A percentile compares a stretch with the other conserved stretches of the same genome.
These are phyloP conservation scores for Hibiscus syriacus DNA, from an alignment of 345 rosid genomes.

Conservation along the genomic window DNA sequence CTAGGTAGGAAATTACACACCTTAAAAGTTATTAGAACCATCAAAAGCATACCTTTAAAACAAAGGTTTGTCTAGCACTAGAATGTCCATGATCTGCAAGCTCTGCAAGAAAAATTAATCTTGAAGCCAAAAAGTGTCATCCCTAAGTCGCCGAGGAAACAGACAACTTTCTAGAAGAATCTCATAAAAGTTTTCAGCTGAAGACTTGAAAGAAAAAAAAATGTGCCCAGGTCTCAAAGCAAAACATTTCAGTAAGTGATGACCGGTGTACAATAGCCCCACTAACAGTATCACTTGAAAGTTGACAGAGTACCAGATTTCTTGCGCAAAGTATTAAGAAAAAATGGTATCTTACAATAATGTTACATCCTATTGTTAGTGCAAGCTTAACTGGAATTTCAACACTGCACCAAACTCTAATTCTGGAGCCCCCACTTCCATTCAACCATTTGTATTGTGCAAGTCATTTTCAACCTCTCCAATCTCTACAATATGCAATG, in stretches of 20 bases:
- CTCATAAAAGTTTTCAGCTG: neutral
- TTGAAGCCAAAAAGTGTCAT: neutral
- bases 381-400: conserved; percentile 20
- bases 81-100: conserved; percentile 1
- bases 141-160: conserved; percentile 1
- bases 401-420: conserved; percentile 8
- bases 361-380: conserved; percentile 10
- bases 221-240: conserved; percentile 26
- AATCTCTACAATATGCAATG: neutral
- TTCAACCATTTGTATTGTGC: conserved; percentile 18
- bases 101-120: conserved; percentile 6
- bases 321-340: conserved; percentile 18
- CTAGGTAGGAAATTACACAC: neutral
- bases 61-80: neutral
- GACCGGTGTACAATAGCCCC: conserved; percentile 23
- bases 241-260: conserved; percentile 14
- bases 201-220: conserved; percentile 23
- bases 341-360: conserved; percentile 10
- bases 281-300: conserved; percentile 15
- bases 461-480: conserved; percentile 9
- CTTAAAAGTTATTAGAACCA: neutral
- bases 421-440: conserved; percentile 19
- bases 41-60: neutral
- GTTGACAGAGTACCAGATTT: conserved; percentile 21
- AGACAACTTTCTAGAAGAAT: conserved; percentile 8